phyloP scores from a whole-genome alignment of 2,329 filamentous ascomycete species.

The Drechslera avenae region DNA sequence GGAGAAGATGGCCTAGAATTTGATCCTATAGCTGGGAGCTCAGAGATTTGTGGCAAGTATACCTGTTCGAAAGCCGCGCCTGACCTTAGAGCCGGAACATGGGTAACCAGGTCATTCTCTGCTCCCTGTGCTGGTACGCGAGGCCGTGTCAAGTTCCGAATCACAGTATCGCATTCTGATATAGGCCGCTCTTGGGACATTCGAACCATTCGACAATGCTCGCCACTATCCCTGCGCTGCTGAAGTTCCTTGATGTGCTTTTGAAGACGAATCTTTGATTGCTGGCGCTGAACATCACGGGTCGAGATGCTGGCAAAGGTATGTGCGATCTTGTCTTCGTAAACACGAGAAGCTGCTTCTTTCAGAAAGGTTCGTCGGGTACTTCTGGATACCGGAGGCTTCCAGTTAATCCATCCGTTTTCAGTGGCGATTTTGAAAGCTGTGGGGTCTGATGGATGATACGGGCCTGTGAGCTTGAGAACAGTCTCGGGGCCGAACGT shows the following conservation, averaged over 20 bases:
- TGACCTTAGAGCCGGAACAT: constrained; percentile 37
- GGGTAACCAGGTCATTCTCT: constrained; percentile 34
- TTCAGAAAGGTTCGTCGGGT: constrained; percentile 64
- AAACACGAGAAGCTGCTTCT: constrained; percentile 64
- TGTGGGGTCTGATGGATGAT: constrained; percentile 44
- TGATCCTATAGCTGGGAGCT: constrained; percentile 25
- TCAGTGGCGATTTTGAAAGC: constrained; percentile 60
- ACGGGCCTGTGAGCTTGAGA: constrained; percentile 55
- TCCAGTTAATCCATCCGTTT: constrained; percentile 64
- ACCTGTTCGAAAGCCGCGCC: constrained; percentile 20
- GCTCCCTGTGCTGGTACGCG: constrained; percentile 22
- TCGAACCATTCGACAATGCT: constrained; percentile 41
- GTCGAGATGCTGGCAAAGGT: constrained; percentile 41
- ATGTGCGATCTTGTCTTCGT: constrained; percentile 57
- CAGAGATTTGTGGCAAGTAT: constrained; percentile 24
- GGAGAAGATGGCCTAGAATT: constrained; percentile 20
- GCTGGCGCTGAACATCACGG: constrained; percentile 46
- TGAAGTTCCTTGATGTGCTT: constrained; percentile 52
- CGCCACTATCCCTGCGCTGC: constrained; percentile 43
- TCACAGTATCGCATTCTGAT: constrained; percentile 47
- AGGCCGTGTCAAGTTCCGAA: constrained; percentile 35
- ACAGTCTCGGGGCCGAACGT: constrained; percentile 64
- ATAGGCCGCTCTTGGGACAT: constrained; percentile 51
- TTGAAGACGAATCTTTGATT: constrained; percentile 52
- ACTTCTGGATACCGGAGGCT: constrained; percentile 51